Conservation (phyloP, 164 flowering plant genomes). For the Dillenia turbinata region DNA sequence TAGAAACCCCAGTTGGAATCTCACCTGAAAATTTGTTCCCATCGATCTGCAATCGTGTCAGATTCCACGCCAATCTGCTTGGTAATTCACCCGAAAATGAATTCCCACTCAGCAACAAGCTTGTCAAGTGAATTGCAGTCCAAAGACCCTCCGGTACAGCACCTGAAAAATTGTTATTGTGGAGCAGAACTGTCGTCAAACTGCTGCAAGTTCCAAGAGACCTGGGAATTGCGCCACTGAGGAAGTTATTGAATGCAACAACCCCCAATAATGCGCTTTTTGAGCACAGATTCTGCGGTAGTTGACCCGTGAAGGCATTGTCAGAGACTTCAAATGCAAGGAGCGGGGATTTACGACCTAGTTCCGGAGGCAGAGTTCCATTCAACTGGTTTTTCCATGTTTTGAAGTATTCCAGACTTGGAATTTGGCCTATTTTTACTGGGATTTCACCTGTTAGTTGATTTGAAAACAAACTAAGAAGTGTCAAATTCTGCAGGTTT, state of each 20-base stretch:
- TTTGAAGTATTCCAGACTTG: slow-evolving; percentile 20
- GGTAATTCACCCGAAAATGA: slow-evolving; percentile 53
- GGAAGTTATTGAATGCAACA: slow-evolving; percentile 46
- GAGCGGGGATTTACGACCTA: slow-evolving; percentile 47
- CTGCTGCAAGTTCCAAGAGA: slow-evolving; percentile 51
- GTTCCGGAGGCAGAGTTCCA: slow-evolving; percentile 47
- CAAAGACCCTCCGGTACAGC: slow-evolving; percentile 51
- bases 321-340: slow-evolving; percentile 29
- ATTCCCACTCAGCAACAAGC: slow-evolving; percentile 35
- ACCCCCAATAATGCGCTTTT: slow-evolving; percentile 31
- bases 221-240: slow-evolving; percentile 53
- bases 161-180: slow-evolving; percentile 47
- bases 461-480: slow-evolving; percentile 34
- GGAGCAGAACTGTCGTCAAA: slow-evolving; percentile 30
- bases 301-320: slow-evolving; percentile 34
- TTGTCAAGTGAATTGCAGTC: slow-evolving; percentile 25
- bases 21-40: slow-evolving; percentile 57
- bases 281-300: slow-evolving; percentile 45
- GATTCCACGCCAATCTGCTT: slow-evolving; percentile 29
- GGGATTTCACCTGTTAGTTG: slow-evolving; percentile 46
- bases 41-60: slow-evolving; percentile 41
- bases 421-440: slow-evolving; percentile 30
- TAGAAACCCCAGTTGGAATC: slow-evolving; percentile 29
- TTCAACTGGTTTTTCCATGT: slow-evolving; percentile 41
- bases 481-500: slow-evolving; percentile 26